Percentiles rank a stretch among this genome's conserved stretches.
Evolutionary conservation across 2,329 filamentous ascomycete species (phyloP).

Genomic region (Nigrospora osmanthi): DNA sequence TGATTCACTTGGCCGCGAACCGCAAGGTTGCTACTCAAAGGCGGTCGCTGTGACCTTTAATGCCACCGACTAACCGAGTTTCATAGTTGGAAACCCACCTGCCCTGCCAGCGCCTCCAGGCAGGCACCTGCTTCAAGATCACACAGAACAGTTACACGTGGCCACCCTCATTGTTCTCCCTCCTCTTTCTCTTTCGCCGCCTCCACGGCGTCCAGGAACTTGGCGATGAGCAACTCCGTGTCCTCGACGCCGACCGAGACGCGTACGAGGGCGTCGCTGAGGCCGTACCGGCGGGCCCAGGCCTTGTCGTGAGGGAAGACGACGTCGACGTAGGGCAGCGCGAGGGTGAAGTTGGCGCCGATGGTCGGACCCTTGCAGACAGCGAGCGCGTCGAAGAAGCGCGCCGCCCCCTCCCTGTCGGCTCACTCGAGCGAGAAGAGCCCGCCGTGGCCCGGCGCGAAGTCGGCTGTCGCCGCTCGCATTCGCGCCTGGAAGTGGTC

Average conservation of each 20-base stretch:
- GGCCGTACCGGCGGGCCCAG: slow-evolving; percentile 80
- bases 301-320: slow-evolving; percentile 87
- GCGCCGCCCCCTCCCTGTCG: slow-evolving; percentile 58
- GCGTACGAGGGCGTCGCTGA: slow-evolving; percentile 71
- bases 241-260: slow-evolving; percentile 81
- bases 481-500: too few relatives aligned
- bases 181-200: neutral
- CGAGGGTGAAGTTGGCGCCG: slow-evolving; percentile 92
- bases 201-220: neutral
- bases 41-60: too few relatives aligned
- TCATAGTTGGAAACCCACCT: too few relatives aligned
- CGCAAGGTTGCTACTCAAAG: too few relatives aligned
- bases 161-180: too few relatives aligned
- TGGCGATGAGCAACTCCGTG: neutral
- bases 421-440: slow-evolving; percentile 79
- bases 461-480: too few relatives aligned
- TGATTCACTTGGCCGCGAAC: too few relatives aligned
- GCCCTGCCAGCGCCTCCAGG: too few relatives aligned
- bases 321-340: slow-evolving; percentile 82
- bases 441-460: slow-evolving; percentile 66
- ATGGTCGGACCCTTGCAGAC: slow-evolving; percentile 90
- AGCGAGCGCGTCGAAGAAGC: slow-evolving; percentile 79
- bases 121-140: too few relatives aligned
- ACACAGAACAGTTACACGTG: too few relatives aligned
- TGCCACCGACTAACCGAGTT: too few relatives aligned